Evolutionary conservation across 2,329 filamentous ascomycete species (phyloP), one percentile per base, ranked within the genome.

Genomic region (Xylogone sp.): DNA sequence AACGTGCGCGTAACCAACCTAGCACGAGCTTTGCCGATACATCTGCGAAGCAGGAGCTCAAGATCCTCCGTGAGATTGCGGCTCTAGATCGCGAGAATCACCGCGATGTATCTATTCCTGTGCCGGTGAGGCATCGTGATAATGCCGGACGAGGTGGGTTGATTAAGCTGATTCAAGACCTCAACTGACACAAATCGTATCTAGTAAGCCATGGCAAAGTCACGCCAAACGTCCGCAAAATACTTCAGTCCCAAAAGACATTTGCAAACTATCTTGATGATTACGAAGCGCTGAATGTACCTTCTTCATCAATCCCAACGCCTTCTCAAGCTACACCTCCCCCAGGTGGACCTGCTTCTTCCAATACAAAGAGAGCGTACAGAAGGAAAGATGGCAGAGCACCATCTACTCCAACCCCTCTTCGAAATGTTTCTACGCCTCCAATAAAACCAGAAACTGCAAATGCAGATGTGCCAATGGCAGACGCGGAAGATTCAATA

Each of bases 211-310:
- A 66, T 51, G 60, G 60, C 19, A 66, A 66, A 59, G 53, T 59
- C 21, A 66, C 65, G 1, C 58, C 63, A 22, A 84, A 82, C 58
- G 86, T 90, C 21, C 82, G 88, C 60, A 86, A 86, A 70, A 90
- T 94, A 56, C 74, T 94, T 51, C 83, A 86, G 58, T 90, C 86
- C 21, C 87, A 90, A 65, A 90, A 93, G 72, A 90, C 87, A 2
- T 93, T 93, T 68, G 82, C 83, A 56, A 91, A 94, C 70, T 86
- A 93, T 67, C 77, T 93, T 45, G 87, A 89, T 59, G 89, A 94
- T 67, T 90, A 87, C 67, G 78, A 88, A 59, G 88, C 88, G 8
- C 72, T 83, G 49, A 57, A 60, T 60, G 69, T 52, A 60, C 74
- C 76, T 53, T n/a, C 70, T 72, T 24, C 66, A 68, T 46, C 72